Evolutionary conservation across 345 rosid species (phyloP).

Genomic region (Aquilaria yunnanensis): DNA sequence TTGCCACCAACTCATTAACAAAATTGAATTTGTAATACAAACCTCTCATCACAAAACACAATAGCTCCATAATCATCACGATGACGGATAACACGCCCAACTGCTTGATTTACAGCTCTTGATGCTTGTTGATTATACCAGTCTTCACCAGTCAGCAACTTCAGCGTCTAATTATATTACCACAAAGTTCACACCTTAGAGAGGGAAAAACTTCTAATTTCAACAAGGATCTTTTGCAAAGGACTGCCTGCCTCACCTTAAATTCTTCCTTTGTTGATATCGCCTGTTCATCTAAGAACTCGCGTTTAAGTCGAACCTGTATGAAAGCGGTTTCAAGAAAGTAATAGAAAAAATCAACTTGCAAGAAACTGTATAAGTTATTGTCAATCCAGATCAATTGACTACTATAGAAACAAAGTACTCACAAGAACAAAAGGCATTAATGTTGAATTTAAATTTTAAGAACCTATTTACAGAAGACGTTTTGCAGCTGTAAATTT

Average conservation of each 20-base stretch:
- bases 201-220: conserved; percentile 10
- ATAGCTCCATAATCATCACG: conserved; percentile 91
- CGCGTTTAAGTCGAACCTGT: conserved; percentile 89
- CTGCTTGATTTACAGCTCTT: conserved; percentile 95
- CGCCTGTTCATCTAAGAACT: conserved; percentile 62
- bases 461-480: too few relatives aligned
- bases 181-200: not conserved
- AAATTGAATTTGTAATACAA: conserved; percentile 1
- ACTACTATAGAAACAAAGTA: too few relatives aligned
- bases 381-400: too few relatives aligned
- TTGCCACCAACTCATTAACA: too few relatives aligned
- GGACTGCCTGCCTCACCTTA: conserved; percentile 34
- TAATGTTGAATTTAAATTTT: too few relatives aligned
- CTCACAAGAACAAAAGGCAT: too few relatives aligned
- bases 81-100: conserved; percentile 97
- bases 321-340: conserved; percentile 6
- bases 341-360: not conserved
- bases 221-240: conserved; percentile 15
- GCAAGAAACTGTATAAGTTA: too few relatives aligned
- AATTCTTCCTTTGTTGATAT: conserved; percentile 27
- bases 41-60: conserved; percentile 95
- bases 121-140: conserved; percentile 95
- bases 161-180: conserved; percentile 21
- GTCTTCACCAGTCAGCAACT: conserved; percentile 61
- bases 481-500: too few relatives aligned